A percentile compares a stretch with the other conserved stretches of the same genome.
phyloP scores from a whole-genome alignment of 768 basidiomycete species.

The Boletus sp. region DNA sequence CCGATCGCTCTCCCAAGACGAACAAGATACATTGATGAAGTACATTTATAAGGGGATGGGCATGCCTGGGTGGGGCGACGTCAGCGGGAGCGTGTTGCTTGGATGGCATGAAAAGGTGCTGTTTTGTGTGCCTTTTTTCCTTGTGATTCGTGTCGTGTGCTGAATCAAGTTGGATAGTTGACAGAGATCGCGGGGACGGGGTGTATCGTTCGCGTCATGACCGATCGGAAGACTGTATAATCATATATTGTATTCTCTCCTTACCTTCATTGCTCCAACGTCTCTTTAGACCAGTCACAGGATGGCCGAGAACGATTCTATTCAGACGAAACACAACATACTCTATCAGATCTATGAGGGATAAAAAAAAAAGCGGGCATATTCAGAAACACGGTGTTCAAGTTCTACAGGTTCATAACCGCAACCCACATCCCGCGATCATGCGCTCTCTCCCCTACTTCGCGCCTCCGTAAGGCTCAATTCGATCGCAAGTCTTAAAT shows the following conservation, averaged over 20 bases:
- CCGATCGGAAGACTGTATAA: conserved; percentile 60
- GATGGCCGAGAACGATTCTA: not conserved
- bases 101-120: conserved; percentile 96
- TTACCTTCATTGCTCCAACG: not conserved
- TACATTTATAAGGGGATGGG: conserved; percentile 98
- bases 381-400: not conserved
- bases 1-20: conserved; percentile 66
- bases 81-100: conserved; percentile 60
- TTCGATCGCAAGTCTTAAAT: conserved; percentile 63
- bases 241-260: not conserved
- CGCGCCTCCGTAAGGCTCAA: conserved; percentile 61
- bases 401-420: not conserved
- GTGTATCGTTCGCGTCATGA: conserved; percentile 88
- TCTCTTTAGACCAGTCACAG: not conserved
- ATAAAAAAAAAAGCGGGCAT: not conserved
- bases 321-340: not conserved
- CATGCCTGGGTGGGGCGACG: conserved; percentile 55
- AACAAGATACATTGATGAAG: conserved; percentile 93
- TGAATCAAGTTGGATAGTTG: conserved; percentile 47
- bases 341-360: not conserved
- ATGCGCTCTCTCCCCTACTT: conserved; percentile 12
- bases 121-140: not conserved
- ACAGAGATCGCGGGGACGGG: conserved; percentile 93
- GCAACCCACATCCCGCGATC: not conserved
- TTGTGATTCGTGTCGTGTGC: conserved; percentile 15